Base-by-base conservation (phyloP, 371 early-diverging fungal genomes). In the Lichtheimia hyalospora region DNA sequence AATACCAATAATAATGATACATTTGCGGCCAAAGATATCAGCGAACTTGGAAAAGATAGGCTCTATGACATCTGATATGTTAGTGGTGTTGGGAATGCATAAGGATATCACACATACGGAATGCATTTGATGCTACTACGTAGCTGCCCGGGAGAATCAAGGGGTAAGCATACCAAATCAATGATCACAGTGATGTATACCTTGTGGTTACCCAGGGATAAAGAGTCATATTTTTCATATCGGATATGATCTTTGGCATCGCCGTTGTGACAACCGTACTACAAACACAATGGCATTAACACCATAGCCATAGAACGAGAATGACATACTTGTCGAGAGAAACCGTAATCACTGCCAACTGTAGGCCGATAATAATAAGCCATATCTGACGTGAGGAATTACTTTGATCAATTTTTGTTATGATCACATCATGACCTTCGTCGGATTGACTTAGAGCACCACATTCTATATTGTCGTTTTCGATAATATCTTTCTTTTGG, bases 1-100 rank as follows among this genome's bases (percentile, higher is more conserved):
- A 42, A 86, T 75, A 24, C 86, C 82, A 49, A 75, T 57, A 15
- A 88, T 58, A 43, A 85, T 67, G 23, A 82, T 80, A 46, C 68
- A 54, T 65, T 88, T 89, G 5, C 89, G 82, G n/a, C 90, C 92
- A 68, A 89, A 90, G 63, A 90, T 87, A 60, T 89, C 88, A 10
- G 88, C 79, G 52, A 87, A 66, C 58, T 85, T 81, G 10, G 87
- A 74, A 59, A 84, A 86, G 5, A 78, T 46, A 21, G 80, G 80
- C 48, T 79, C 71, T 69, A 49, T 8, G 4, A 2, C 4, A 0
- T 4, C 0, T 12, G 2, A 5, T 3, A 24, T 14, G 51, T 25
- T 20, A 51, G 14, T 14, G 16, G 7, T 2, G 2, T 51, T 24
- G 14, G 5, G 15, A 25, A 24, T 6, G 3, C 3, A 8, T 24